Evolutionary conservation across 768 basidiomycete species (phyloP).

Genomic region (Hypsizygus marmoreus): DNA sequence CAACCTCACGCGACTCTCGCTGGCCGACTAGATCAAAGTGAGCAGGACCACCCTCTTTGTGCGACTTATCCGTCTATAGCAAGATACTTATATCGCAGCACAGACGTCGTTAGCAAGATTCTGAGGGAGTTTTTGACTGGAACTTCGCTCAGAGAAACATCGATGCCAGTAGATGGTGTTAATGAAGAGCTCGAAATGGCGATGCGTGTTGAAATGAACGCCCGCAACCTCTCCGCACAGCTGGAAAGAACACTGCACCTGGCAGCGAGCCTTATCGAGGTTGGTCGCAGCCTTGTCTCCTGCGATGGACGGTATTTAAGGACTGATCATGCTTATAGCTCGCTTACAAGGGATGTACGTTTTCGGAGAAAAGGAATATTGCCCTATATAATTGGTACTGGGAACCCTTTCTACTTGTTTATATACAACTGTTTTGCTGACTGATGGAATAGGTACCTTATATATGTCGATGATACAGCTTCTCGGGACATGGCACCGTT

Average conservation of each 20-base stretch:
- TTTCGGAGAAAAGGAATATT: constrained; percentile 18
- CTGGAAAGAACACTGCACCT: constrained; percentile 10
- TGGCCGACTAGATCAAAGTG: too few relatives aligned
- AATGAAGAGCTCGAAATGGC: constrained; percentile 11
- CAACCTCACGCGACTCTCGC: too few relatives aligned
- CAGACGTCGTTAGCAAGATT: too few relatives aligned
- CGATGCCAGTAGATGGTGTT: too few relatives aligned
- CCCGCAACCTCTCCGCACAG: neutral
- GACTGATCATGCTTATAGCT: constrained; percentile 9
- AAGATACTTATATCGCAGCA: too few relatives aligned
- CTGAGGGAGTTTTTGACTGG: neutral
- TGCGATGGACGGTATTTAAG: neutral
- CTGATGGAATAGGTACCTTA: constrained; percentile 15
- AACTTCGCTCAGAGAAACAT: neutral
- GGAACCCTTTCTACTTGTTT: too few relatives aligned
- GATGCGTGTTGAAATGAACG: constrained; percentile 12
- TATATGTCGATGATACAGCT: constrained; percentile 21
- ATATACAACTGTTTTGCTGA: neutral
- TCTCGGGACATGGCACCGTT: constrained; percentile 9
- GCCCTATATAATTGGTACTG: constrained; percentile 22
- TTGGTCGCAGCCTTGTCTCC: neutral
- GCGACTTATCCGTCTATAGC: too few relatives aligned
- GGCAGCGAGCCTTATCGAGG: constrained; percentile 17
- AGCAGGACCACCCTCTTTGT: too few relatives aligned
- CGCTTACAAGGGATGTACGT: constrained; percentile 17